Conservation (phyloP, 2,329 filamentous ascomycete species). For the Zymoseptoria pseudotritici region DNA sequence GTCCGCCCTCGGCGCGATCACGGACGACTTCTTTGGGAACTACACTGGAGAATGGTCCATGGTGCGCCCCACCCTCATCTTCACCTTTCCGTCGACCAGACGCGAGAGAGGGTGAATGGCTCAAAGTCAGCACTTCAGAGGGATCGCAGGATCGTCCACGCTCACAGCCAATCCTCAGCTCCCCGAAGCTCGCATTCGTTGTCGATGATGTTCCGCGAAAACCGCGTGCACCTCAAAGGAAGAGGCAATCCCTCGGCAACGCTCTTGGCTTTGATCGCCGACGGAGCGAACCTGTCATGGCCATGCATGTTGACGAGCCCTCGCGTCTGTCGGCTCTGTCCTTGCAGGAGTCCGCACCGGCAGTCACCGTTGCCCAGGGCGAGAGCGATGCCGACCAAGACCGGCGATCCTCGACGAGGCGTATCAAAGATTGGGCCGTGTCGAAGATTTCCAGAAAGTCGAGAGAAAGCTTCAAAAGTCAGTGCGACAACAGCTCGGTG, state of each 20-base stretch:
- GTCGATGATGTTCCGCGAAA: slow-evolving; percentile 5
- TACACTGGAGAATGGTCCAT: slow-evolving; percentile 36
- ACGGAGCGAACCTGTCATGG: slow-evolving; percentile 33
- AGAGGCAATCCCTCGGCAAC: slow-evolving; percentile 56
- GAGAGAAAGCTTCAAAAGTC: neutral
- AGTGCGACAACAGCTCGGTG: neutral
- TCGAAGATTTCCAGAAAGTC: slow-evolving; percentile 42
- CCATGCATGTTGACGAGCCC: slow-evolving; percentile 16
- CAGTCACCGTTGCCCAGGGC: slow-evolving; percentile 4
- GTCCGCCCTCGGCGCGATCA: slow-evolving; percentile 35
- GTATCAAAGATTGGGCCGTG: slow-evolving; percentile 63
- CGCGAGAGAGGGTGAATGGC: slow-evolving; percentile 29
- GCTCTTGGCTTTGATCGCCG: slow-evolving; percentile 55
- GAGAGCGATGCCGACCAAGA: slow-evolving; percentile 6
- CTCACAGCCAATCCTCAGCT: slow-evolving; percentile 13
- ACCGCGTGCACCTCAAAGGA: slow-evolving; percentile 36
- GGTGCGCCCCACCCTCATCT: slow-evolving; percentile 52
- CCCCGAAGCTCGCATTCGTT: slow-evolving; percentile 11
- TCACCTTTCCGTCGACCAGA: slow-evolving; percentile 20
- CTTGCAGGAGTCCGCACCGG: slow-evolving; percentile 21
- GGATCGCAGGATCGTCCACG: slow-evolving; percentile 15
- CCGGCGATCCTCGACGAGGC: slow-evolving; percentile 45
- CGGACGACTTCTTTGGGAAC: slow-evolving; percentile 32
- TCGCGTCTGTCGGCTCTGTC: slow-evolving; percentile 27
- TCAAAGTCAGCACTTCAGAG: slow-evolving; percentile 19